Percentiles rank a stretch among this genome's conserved stretches.
phyloP scores from a whole-genome alignment of 768 basidiomycete species.

The Tricholomella constricta region DNA sequence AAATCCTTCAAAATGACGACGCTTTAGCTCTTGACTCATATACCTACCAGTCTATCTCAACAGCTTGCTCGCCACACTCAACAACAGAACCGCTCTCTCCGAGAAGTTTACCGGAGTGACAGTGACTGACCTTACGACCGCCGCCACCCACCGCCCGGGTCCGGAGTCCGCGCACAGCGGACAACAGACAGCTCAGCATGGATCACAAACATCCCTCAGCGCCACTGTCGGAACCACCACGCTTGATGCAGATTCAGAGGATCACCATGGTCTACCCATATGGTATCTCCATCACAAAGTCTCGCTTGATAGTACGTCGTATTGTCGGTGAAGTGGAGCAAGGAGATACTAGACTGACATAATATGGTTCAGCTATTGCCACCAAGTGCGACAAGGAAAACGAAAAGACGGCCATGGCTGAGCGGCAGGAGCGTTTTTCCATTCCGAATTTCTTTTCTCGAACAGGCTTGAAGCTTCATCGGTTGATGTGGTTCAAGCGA shows the following conservation, averaged over 20 bases:
- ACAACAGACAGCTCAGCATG: background rate
- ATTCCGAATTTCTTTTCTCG: background rate
- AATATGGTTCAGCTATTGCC: background rate
- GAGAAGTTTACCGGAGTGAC: conserved; percentile 14
- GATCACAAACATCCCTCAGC: background rate
- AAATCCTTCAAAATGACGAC: background rate
- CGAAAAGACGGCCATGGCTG: background rate
- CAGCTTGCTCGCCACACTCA: conserved; percentile 16
- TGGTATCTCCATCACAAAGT: background rate
- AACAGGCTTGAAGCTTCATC: background rate
- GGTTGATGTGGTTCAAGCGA: background rate
- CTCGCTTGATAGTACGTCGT: background rate
- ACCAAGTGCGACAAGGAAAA: background rate
- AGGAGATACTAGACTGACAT: background rate
- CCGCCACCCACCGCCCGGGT: background rate
- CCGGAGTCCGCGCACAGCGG: no score
- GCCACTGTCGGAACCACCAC: background rate
- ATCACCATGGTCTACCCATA: background rate
- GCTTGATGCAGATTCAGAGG: background rate
- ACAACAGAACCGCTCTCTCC: conserved; percentile 9
- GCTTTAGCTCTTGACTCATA: no score
- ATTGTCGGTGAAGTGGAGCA: background rate
- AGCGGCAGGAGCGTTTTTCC: background rate
- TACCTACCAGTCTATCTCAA: conserved; percentile 6
- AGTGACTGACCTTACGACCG: conserved; percentile 2